Conservation (phyloP, 2,329 filamentous ascomycete species). For the Zymoseptoria passerinii region DNA sequence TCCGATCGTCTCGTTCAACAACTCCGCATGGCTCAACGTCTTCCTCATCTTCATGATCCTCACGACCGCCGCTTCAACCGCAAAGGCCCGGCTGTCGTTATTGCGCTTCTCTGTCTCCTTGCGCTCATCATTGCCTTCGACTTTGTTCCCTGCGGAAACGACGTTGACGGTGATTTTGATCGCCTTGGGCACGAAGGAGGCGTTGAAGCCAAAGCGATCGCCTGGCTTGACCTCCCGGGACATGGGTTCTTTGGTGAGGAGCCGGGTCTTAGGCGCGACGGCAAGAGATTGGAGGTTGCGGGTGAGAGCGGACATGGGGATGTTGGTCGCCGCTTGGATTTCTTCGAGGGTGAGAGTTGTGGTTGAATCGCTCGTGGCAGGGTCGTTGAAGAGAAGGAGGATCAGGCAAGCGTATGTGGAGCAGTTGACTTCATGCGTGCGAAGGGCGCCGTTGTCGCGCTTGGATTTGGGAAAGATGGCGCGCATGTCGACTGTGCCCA, state of each 20-base stretch:
- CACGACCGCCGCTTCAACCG: conserved; percentile 69
- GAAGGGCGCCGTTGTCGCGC: conserved; percentile 57
- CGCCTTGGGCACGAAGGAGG: conserved; percentile 70
- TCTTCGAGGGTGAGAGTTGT: conserved; percentile 56
- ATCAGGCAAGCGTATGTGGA: conserved; percentile 90
- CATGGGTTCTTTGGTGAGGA: conserved; percentile 72
- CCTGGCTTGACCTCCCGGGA: conserved; percentile 67
- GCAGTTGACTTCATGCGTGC: conserved; percentile 82
- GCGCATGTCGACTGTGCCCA: conserved; percentile 80
- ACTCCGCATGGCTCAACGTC: conserved; percentile 58
- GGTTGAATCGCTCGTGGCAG: conserved; percentile 39
- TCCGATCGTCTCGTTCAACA: conserved; percentile 63
- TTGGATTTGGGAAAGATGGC: conserved; percentile 68
- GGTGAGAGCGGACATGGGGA: conserved; percentile 63
- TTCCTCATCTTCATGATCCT: conserved; percentile 78
- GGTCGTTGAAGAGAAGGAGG: conserved; percentile 78
- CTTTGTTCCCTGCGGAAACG: conserved; percentile 70
- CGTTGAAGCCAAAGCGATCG: conserved; percentile 77
- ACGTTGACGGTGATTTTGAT: conserved; percentile 85
- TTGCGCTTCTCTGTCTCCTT: conserved; percentile 69
- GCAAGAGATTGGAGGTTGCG: conserved; percentile 74
- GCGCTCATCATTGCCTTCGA: conserved; percentile 62
- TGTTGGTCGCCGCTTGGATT: conserved; percentile 73
- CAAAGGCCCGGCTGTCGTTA: conserved; percentile 60
- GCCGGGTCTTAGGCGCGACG: conserved; percentile 71